These are phyloP conservation scores for Gnaphalium uliginosum DNA, from an alignment of 129 eudicot species.

Conservation along the genomic window DNA sequence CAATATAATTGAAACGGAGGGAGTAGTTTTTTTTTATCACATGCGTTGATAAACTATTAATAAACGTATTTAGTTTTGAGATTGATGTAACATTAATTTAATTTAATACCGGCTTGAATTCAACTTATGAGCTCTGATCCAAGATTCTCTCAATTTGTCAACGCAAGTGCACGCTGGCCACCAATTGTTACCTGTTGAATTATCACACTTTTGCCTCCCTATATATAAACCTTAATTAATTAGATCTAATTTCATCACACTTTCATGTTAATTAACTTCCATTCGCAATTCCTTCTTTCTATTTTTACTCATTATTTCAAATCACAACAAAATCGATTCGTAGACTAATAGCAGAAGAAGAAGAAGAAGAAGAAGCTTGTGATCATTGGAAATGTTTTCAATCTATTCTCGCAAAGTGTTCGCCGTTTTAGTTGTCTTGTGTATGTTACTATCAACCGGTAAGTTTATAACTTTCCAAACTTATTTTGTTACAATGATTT, in stretches of 20 bases:
- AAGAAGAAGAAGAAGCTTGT: constrained; percentile 7
- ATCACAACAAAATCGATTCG: background rate
- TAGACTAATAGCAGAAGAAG: background rate
- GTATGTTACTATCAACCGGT: constrained; percentile 39
- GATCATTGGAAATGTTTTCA: background rate
- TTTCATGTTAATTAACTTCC: too few relatives aligned
- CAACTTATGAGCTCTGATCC: constrained; percentile 29
- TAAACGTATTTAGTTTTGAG: constrained; percentile 9
- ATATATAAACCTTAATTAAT: background rate
- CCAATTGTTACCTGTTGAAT: background rate
- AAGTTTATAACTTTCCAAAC: background rate
- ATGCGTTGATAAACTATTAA: too few relatives aligned
- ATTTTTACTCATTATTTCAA: background rate
- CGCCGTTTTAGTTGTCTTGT: constrained; percentile 25
- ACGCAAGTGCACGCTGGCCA: constrained; percentile 36
- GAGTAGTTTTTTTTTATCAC: too few relatives aligned
- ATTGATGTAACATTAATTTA: constrained; percentile 24
- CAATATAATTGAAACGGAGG: too few relatives aligned
- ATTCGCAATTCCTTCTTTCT: background rate
- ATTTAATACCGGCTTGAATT: constrained; percentile 1
- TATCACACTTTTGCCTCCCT: constrained; percentile 5
- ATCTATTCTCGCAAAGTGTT: constrained; percentile 13
- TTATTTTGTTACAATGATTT: background rate
- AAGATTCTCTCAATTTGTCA: constrained; percentile 40
- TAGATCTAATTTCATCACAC: too few relatives aligned